Evolutionary conservation across 2,329 filamentous ascomycete genomes (phyloP), one percentile per base, ranked within the genome.

Genomic region (Pyrenophora tritici-repentis): DNA sequence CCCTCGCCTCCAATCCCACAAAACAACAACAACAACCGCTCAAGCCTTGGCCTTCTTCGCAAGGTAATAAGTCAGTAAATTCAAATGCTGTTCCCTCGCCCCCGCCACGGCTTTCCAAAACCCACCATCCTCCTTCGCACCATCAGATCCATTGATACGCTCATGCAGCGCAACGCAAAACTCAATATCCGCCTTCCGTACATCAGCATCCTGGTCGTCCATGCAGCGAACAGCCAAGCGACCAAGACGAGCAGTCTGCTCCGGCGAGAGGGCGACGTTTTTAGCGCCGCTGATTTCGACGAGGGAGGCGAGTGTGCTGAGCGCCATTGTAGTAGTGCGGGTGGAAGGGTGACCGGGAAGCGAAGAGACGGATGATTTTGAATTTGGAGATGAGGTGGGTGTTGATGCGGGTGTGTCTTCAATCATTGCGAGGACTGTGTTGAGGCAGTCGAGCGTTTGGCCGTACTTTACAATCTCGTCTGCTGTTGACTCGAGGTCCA

Each of bases 21-120:
- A 31, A 33, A 42, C 16, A 20, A 44, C 14, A 10, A 33, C 33
- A 44, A 10, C 20, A 44, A 9, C n/a, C 14, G 10, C 24, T 33
- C 16, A 70, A 50, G 59, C 62, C 47, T 61, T 68, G 24, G 55
- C 61, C 39, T 64, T 63, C 61, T 72, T 73, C 3, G 89, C 88
- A 65, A 91, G 87, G 71, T 91, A 92, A 69, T 92, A 92, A 8
- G 87, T 91, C 63, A 92, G 86, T 54, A 92, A 72, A 60, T 86
- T 91, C 77, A 90, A 84, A 17, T 88, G 84, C 58, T 90, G 88
- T 58, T 91, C 88, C 65, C 83, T 82, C 26, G 89, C 79, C 0
- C 76, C 76, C 50, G 79, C 83, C 63, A 91, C 78, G 18, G 81
- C 80, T 29, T 81, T 81, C 89, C 89, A 93, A 68, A 92, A 92